Evolutionary conservation across 306 rosid species (phyloP).

Genomic region (Prosopis cineraria): DNA sequence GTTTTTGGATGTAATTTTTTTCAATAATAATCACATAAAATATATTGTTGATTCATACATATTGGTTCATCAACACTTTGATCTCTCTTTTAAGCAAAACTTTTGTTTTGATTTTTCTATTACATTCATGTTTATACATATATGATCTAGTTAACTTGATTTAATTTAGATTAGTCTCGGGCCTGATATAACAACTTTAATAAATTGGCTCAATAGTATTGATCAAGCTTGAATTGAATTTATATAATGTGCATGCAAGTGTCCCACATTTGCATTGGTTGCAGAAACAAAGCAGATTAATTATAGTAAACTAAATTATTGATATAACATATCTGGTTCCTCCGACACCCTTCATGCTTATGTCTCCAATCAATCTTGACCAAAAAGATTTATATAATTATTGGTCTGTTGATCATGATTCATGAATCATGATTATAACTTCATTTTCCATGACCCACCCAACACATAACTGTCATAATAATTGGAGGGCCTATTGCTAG

Average conservation of each 20-base stretch:
- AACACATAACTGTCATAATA: conserved; percentile 20
- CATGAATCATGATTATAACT: conserved; percentile 46
- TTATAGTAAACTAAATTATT: conserved; percentile 34
- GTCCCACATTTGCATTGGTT: conserved; percentile 37
- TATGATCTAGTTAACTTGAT: too few species aligned
- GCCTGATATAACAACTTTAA: too few species aligned
- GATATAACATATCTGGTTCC: conserved; percentile 36
- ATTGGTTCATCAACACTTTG: too few species aligned
- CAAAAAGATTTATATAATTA: conserved; percentile 39
- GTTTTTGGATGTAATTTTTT: too few species aligned
- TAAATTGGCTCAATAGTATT: too few species aligned
- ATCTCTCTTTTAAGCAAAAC: too few species aligned
- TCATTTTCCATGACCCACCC: conserved; percentile 41
- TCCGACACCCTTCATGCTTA: conserved; percentile 47
- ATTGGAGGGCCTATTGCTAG: neutral
- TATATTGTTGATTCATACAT: neutral
- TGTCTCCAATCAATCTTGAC: conserved; percentile 50
- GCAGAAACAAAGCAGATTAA: conserved; percentile 33
- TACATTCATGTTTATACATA: too few species aligned
- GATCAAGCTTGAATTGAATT: too few species aligned
- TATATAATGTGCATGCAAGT: too few species aligned
- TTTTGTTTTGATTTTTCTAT: too few species aligned
- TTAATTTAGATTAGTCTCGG: too few species aligned
- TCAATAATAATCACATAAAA: neutral
- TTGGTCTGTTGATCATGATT: conserved; percentile 31